Conservation (phyloP, 2,329 filamentous ascomycete species). For the Fusarium verticillioides region DNA sequence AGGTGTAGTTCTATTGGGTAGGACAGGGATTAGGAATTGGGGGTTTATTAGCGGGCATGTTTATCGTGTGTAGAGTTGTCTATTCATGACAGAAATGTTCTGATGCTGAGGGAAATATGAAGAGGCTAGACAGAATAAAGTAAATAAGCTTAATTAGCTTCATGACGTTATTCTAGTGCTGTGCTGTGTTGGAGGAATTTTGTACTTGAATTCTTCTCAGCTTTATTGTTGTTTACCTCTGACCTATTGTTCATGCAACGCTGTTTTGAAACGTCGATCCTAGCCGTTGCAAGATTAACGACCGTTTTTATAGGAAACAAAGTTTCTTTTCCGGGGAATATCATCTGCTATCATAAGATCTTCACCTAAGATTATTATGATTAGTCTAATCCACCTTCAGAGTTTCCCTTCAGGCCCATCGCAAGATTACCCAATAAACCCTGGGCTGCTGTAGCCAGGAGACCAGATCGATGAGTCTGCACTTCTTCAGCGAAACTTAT, state of each 20-base stretch:
- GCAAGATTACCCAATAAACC: neutral
- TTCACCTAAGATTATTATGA: neutral
- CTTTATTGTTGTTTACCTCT: neutral
- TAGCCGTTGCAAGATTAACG: neutral
- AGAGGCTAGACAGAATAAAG: neutral
- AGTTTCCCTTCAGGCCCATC: neutral
- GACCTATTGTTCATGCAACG: neutral
- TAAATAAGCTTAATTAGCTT: neutral
- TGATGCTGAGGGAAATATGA: neutral
- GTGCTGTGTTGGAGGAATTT: neutral
- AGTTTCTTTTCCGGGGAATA: neutral
- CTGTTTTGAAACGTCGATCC: neutral
- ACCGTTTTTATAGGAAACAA: neutral
- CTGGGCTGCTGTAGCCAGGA: neutral
- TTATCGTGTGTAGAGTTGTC: constrained; percentile 9
- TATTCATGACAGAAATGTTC: neutral
- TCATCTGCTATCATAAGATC: neutral
- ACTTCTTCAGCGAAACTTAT: constrained; percentile 69
- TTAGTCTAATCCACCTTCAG: neutral
- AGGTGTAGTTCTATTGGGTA: constrained; percentile 33
- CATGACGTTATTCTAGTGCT: neutral
- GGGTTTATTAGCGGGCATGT: constrained; percentile 19
- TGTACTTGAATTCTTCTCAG: neutral
- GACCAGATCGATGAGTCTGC: neutral
- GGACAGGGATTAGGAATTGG: neutral